Base-by-base conservation (phyloP, 495 filamentous ascomycete genomes). In the Xanthoparmelia taractica region DNA sequence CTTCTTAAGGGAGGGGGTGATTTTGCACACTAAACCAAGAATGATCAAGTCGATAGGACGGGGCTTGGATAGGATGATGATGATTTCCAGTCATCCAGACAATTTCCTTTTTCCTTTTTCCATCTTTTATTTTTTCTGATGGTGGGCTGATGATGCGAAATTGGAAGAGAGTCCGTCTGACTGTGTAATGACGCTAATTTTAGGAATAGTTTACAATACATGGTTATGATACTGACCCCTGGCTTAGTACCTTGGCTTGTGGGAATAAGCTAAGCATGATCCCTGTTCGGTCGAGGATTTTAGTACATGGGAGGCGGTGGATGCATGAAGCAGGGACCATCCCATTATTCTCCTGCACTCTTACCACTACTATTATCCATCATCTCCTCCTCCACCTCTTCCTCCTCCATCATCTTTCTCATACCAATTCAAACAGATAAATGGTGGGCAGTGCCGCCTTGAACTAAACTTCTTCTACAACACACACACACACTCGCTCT, bases 361-460 rank as follows among this genome's bases (percentile, higher is more conserved):
- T 10, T 36, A 36, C 34, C 10, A 36, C 7, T 12, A 15, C 8
- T 12, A 40, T 34, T 4, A 18, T 2, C 59, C 58, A 50, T 59
- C 60, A 48, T 63, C 52, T 59, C 60, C 60, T 61, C 27, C 60
- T 59, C 59, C 40, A 40, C 27, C 34, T 27, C 56, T 23, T 31
- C 40, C 33, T 36, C 38, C 17, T 29, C 56, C 27, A 23, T 33
- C 27, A 29, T 20, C 15, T 29, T 40, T 37, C 54, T n/a, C n/a
- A n/a, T n/a, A n/a, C n/a, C n/a, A n/a, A 45, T 15, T 15, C 8
- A 40, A 2, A 40, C 13, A 57, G 60, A 58, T 58, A 66, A 66
- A 63, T 57, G 43, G 43, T 60, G 57, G 61, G 65, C 65, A 54
- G 65, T 67, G 62, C 65, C 62, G 52, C 58, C 11, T 63, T 54